Evolutionary conservation across 768 basidiomycete genomes (phyloP), one percentile per base, ranked within the genome.

Genomic region (Tricholoma matsutake): DNA sequence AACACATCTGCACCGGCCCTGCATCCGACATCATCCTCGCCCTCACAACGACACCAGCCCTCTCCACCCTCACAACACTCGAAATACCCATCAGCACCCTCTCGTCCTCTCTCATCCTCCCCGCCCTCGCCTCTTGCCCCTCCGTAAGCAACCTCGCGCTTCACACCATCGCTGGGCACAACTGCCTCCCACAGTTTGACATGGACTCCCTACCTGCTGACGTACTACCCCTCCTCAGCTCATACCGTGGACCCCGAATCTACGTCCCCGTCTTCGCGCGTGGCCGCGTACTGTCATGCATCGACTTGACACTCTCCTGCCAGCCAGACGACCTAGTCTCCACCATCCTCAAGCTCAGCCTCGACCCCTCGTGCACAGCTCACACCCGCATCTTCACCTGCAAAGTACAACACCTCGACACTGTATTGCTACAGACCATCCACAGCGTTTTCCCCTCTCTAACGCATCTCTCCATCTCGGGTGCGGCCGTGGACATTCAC

Each of bases 1-100:
- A 51, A 47, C 59, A 56, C 16, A 11, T 67, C 16, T 56, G 45
- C 22, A 61, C 57, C 7, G 63, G 65, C 6, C 64, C 67, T 1
- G 55, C 57, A 6, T 57, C 57, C 28, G 64, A 67, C 32, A 25
- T 65, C 29, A 57, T 67, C 20, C 57, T 55, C 35, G 64, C 64
- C 0, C 31, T 63, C 25, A 51, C 54, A 11, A 53, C 61, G 13
- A 56, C 45, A 8, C 56, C 39, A 3, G 57, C 61, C 22, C 61
- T 57, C 11, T n/a, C 22, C 9, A 51, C 57, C 1, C 64, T 67
- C 25, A 62, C 61, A 3, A 43, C 58, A 16, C 64, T 65, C 18
- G 34, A 67, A 35, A 65, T 67, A 10, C 67, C 67, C n/a, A 58
- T 60, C 49, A 64, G 57, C 29, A 59, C 63, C 29, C 56, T 67